Conservation (phyloP, 192 early-diverging fungal species). For the Coemansia sp. region DNA sequence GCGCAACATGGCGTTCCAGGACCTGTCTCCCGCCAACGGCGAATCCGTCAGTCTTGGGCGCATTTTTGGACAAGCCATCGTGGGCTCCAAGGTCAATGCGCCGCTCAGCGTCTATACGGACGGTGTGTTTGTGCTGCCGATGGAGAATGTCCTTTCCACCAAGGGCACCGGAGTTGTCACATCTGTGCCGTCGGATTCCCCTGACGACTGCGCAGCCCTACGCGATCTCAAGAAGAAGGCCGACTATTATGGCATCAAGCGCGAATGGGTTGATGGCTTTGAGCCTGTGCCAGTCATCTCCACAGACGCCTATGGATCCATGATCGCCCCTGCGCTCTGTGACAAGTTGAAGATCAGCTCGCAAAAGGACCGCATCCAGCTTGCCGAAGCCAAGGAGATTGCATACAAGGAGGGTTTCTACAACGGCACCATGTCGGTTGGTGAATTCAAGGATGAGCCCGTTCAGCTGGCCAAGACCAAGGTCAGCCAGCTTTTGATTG, state of each 20-base stretch:
- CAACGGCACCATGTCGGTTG: constrained; percentile 81
- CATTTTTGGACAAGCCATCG: constrained; percentile 72
- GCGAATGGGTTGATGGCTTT: constrained; percentile 83
- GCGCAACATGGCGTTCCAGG: constrained; percentile 97
- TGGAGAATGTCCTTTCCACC: constrained; percentile 92
- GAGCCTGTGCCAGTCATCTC: constrained; percentile 84
- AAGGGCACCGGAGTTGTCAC: constrained; percentile 99
- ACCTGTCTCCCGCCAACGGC: constrained; percentile 70
- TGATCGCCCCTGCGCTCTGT: constrained; percentile 81
- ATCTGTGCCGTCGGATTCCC: constrained; percentile 98
- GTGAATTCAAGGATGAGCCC: constrained; percentile 75
- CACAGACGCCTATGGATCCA: constrained; percentile 81
- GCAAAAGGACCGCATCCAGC: constrained; percentile 92
- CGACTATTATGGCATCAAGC: constrained; percentile 85
- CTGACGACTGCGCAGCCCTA: constrained; percentile 91
- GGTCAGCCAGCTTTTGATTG: constrained; percentile 75
- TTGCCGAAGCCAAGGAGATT: constrained; percentile 89
- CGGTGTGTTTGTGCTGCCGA: constrained; percentile 90
- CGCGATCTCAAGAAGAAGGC: constrained; percentile 93
- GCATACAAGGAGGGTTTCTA: constrained; percentile 99
- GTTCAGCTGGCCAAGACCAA: constrained; percentile 90
- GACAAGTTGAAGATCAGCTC: constrained; percentile 92
- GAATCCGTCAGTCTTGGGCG: constrained; percentile 68
- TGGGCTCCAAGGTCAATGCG: constrained; percentile 88
- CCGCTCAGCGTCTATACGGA: constrained; percentile 75